Conservation (phyloP, 371 early-diverging fungal species). For the Saksenaea oblongispora region DNA sequence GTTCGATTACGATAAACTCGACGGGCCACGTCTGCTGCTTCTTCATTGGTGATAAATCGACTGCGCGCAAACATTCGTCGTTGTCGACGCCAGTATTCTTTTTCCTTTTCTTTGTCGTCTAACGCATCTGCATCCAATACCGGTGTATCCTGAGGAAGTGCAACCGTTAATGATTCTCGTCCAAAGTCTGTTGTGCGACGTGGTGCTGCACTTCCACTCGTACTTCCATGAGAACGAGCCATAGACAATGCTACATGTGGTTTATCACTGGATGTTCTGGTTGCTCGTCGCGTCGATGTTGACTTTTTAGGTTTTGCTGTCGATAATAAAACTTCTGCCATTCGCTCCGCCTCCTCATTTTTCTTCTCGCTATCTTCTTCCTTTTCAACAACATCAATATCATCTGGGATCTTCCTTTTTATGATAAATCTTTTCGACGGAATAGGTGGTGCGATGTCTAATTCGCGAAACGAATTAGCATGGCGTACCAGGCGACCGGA, state of each 20-base stretch:
- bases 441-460: slow-evolving; percentile 14
- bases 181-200: not conserved
- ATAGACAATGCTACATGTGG: not conserved
- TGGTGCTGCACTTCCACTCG: not conserved
- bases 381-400: not conserved
- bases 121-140: slow-evolving; percentile 14
- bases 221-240: not conserved
- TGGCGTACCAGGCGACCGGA: not conserved
- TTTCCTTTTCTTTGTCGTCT: slow-evolving; percentile 25
- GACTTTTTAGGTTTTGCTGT: not conserved
- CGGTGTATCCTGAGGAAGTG: slow-evolving; percentile 15
- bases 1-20: slow-evolving; percentile 21
- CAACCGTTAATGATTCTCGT: slow-evolving; percentile 19
- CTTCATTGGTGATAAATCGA: slow-evolving; percentile 36
- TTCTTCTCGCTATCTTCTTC: not conserved
- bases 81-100: slow-evolving; percentile 40
- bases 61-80: slow-evolving; percentile 40
- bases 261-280: not conserved
- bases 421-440: slow-evolving; percentile 18
- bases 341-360: not conserved
- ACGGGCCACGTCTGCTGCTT: slow-evolving; percentile 26
- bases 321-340: not conserved
- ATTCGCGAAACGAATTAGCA: slow-evolving; percentile 10
- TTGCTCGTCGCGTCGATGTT: not conserved
- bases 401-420: not conserved